These are phyloP conservation scores for Cytospora paraplurivora DNA, from an alignment of 2,329 filamentous ascomycete genomes.

Conservation along the genomic window DNA sequence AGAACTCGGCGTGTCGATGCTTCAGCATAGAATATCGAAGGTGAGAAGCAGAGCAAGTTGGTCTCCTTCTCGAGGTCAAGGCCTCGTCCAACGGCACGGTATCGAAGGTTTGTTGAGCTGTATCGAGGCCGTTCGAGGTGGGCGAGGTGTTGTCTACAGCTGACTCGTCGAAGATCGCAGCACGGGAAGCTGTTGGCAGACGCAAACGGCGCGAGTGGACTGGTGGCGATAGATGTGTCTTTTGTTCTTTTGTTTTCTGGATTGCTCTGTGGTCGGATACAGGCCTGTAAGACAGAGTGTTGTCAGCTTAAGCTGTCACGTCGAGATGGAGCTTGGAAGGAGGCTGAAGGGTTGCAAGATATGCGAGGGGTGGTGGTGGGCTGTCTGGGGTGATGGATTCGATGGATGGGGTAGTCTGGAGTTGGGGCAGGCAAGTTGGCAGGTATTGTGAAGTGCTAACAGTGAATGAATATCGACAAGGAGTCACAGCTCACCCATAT, in stretches of 20 bases:
- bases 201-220: constrained; percentile 13
- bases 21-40: constrained; percentile 34
- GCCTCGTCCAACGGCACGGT: constrained; percentile 7
- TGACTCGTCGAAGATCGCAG: constrained; percentile 27
- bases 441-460: background rate
- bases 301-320: constrained; percentile 9
- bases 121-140: constrained; percentile 15
- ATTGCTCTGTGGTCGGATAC: constrained; percentile 9
- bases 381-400: constrained; percentile 15
- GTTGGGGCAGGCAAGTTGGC: background rate
- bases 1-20: constrained; percentile 32
- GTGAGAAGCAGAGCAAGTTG: constrained; percentile 18
- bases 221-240: constrained; percentile 13
- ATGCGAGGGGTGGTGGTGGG: background rate
- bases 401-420: constrained; percentile 20
- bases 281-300: constrained; percentile 6
- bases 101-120: constrained; percentile 6
- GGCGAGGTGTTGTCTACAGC: constrained; percentile 23
- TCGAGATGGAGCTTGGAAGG: constrained; percentile 1
- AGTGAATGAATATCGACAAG: background rate
- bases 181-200: constrained; percentile 12
- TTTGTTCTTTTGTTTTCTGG: constrained; percentile 20
- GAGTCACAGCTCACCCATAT: constrained; percentile 26
- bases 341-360: background rate
- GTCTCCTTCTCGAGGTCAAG: constrained; percentile 20